These are phyloP conservation scores for Yamadazyma mexicana DNA, from an alignment of 1,139 yeast genomes.

Conservation along the genomic window DNA sequence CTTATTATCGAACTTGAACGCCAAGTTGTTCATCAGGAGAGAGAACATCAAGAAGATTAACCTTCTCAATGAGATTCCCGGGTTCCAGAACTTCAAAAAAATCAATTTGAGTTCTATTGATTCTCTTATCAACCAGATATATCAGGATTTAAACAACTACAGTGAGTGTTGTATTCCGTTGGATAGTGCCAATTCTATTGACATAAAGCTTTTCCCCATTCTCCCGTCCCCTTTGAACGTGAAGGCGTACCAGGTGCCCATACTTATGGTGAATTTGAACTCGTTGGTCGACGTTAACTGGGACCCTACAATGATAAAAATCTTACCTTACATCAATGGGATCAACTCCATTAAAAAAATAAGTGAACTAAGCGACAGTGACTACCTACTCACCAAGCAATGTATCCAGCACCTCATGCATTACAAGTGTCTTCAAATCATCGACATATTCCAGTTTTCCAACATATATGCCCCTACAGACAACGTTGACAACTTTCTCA, in stretches of 20 bases:
- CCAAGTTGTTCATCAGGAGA: constrained; percentile 35
- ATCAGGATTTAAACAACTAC: constrained; percentile 89
- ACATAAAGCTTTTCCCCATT: constrained; percentile 86
- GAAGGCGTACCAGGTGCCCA: constrained; percentile 80
- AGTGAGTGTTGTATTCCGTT: constrained; percentile 95
- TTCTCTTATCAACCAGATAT: constrained; percentile 82
- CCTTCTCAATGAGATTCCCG: constrained; percentile 28
- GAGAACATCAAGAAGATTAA: constrained; percentile 14
- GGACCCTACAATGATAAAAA: constrained; percentile 95
- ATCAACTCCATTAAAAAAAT: constrained; percentile 78
- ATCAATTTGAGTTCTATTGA: constrained; percentile 64
- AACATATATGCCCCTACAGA: constrained; percentile 91
- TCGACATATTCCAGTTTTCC: constrained; percentile 86
- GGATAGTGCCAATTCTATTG: constrained; percentile 86
- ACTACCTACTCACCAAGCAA: constrained; percentile 73
- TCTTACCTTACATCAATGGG: constrained; percentile 85
- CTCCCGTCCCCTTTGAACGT: constrained; percentile 81
- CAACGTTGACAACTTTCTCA: constrained; percentile 64
- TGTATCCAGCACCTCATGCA: constrained; percentile 91
- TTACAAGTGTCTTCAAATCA: constrained; percentile 77
- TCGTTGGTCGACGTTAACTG: constrained; percentile 83
- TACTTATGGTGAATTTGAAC: constrained; percentile 72
- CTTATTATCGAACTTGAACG: constrained; percentile 58
- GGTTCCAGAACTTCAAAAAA: constrained; percentile 40
- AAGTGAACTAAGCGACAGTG: constrained; percentile 79